These are phyloP conservation scores for Suillus cothurnatus DNA, from an alignment of 768 basidiomycete species.

Conservation along the genomic window DNA sequence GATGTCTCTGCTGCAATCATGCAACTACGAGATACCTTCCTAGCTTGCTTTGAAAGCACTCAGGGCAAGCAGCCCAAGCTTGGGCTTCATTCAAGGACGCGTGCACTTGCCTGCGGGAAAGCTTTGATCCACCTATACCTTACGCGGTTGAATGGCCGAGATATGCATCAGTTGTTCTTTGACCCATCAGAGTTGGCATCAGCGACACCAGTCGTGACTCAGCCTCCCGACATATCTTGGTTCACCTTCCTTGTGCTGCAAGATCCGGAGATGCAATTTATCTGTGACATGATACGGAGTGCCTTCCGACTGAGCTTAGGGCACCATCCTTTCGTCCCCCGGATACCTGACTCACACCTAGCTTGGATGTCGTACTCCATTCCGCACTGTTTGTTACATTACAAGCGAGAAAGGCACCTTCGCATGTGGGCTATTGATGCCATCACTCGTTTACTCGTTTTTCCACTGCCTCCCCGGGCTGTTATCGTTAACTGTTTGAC, in stretches of 20 bases:
- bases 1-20: conserved; percentile 1
- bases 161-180: conserved; percentile 5
- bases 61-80: conserved; percentile 1
- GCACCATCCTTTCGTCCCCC: not conserved
- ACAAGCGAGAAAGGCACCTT: conserved; percentile 1
- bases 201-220: not conserved
- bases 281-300: conserved; percentile 7
- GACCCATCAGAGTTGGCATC: not conserved
- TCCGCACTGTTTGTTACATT: conserved; percentile 4
- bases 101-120: conserved; percentile 7
- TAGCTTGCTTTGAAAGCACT: conserved; percentile 7
- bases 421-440: conserved; percentile 7
- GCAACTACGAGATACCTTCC: conserved; percentile 7
- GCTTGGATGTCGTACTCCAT: conserved; percentile 8
- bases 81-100: not conserved
- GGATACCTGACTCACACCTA: conserved; percentile 4
- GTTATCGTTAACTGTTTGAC: conserved; percentile 2
- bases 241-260: not conserved
- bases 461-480: conserved; percentile 1
- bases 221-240: conserved; percentile 5
- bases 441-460: conserved; percentile 2
- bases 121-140: conserved; percentile 4
- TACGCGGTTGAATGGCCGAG: not conserved
- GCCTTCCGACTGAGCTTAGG: not conserved
- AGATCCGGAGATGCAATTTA: conserved; percentile 2